These are phyloP conservation scores for Trypanosoma boissoni DNA, from an alignment of 208 protist species.

Conservation along the genomic window DNA sequence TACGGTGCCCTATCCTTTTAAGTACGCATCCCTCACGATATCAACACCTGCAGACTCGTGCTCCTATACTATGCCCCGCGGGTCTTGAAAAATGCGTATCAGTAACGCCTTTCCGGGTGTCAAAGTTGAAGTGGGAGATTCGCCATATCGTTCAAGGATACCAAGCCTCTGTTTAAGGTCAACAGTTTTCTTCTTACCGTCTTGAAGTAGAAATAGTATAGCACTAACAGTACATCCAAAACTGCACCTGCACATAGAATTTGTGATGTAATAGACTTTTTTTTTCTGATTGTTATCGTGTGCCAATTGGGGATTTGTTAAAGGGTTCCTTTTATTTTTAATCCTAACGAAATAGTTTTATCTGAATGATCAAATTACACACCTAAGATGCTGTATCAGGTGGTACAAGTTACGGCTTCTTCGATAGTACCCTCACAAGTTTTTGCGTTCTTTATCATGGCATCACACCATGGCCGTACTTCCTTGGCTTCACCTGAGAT, in stretches of 20 bases:
- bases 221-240: neutral
- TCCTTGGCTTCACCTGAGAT: conserved; percentile 14
- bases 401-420: neutral
- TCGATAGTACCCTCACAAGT: neutral
- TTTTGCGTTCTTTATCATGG: neutral
- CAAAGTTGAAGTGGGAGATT: neutral
- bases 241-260: neutral
- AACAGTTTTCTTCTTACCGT: too few species aligned
- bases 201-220: neutral
- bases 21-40: conserved; percentile 13
- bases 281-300: neutral
- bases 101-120: neutral
- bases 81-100: neutral
- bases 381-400: neutral
- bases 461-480: neutral
- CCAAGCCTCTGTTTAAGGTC: neutral
- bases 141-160: neutral
- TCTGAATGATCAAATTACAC: neutral
- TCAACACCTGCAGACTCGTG: too few species aligned
- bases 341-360: neutral
- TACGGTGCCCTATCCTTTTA: conserved; percentile 12
- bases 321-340: neutral
- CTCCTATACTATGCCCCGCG: too few species aligned
- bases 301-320: neutral
- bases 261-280: neutral